These are phyloP conservation scores for Trichoderma semiorbis DNA, from an alignment of 2,329 filamentous ascomycete genomes.

Conservation along the genomic window DNA sequence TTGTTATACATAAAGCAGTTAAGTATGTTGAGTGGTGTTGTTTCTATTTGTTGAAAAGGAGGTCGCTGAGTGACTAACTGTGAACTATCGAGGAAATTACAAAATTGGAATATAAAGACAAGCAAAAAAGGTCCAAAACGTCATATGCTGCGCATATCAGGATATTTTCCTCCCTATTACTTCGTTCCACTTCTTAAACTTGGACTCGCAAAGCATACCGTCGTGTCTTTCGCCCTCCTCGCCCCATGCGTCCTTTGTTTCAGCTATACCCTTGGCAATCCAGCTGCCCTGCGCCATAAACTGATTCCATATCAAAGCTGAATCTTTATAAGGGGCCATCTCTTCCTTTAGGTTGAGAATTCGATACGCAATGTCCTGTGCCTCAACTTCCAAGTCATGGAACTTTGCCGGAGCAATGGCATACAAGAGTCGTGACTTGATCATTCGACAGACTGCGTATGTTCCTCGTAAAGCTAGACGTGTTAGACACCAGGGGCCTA, in stretches of 20 bases:
- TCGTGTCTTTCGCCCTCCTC: background rate
- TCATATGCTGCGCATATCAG: background rate
- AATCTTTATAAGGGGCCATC: background rate
- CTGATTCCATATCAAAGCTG: background rate
- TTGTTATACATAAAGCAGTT: too few species aligned
- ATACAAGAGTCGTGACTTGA: slow-evolving; percentile 3
- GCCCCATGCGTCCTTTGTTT: slow-evolving; percentile 1
- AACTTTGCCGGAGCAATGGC: background rate
- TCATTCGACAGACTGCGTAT: slow-evolving; percentile 11
- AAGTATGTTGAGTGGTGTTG: background rate
- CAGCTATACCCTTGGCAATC: background rate
- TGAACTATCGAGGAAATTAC: background rate
- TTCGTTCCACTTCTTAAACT: slow-evolving; percentile 5
- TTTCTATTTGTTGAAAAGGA: background rate
- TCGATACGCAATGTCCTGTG: background rate
- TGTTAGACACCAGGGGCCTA: slow-evolving; percentile 10
- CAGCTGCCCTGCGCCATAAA: slow-evolving; percentile 9
- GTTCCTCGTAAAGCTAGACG: background rate
- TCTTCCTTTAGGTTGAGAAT: background rate
- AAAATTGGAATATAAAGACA: background rate
- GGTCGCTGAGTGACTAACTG: background rate
- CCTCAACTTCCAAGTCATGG: background rate
- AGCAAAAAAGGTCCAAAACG: background rate
- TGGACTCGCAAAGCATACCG: background rate
- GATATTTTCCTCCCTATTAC: slow-evolving; percentile 7